Evolutionary conservation across 1,139 yeast genomes (phyloP).

Genomic region (Scheffersomyces segobiensis): DNA sequence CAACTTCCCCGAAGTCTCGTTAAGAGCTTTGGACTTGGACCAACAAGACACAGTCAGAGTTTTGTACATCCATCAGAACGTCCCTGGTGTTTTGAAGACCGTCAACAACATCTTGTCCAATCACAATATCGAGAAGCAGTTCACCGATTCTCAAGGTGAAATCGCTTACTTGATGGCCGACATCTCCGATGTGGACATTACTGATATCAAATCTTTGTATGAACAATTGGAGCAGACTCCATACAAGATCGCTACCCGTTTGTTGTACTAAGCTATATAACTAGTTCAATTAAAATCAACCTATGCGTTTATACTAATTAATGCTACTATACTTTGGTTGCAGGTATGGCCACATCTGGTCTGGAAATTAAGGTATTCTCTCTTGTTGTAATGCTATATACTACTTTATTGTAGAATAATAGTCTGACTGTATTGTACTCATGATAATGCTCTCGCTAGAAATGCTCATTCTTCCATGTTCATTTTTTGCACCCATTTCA

Average conservation of each 20-base stretch:
- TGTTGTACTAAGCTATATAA: conserved; percentile 58
- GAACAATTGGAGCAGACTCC: conserved; percentile 89
- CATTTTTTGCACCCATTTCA: no score
- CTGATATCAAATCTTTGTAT: conserved; percentile 82
- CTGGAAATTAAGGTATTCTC: neutral
- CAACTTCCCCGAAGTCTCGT: conserved; percentile 96
- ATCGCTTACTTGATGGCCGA: conserved; percentile 98
- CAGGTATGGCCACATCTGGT: neutral
- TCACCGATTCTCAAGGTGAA: conserved; percentile 92
- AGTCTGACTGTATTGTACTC: neutral
- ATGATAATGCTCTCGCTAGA: neutral
- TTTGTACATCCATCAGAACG: conserved; percentile 93
- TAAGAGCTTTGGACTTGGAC: conserved; percentile 86
- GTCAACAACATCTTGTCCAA: conserved; percentile 94
- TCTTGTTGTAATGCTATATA: neutral
- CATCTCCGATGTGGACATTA: conserved; percentile 79
- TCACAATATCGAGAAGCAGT: conserved; percentile 97
- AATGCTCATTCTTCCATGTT: no score
- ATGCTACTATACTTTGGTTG: neutral
- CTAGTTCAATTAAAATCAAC: neutral
- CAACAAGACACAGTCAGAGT: conserved; percentile 91
- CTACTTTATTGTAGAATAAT: no score
- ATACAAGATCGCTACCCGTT: conserved; percentile 87
- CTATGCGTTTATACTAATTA: neutral
- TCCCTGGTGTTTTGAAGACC: conserved; percentile 97